Percentiles rank a stretch among this genome's conserved stretches.
Conservation (phyloP, 2,329 filamentous ascomycete species). For the Pseudogymnoascus sp. region DNA sequence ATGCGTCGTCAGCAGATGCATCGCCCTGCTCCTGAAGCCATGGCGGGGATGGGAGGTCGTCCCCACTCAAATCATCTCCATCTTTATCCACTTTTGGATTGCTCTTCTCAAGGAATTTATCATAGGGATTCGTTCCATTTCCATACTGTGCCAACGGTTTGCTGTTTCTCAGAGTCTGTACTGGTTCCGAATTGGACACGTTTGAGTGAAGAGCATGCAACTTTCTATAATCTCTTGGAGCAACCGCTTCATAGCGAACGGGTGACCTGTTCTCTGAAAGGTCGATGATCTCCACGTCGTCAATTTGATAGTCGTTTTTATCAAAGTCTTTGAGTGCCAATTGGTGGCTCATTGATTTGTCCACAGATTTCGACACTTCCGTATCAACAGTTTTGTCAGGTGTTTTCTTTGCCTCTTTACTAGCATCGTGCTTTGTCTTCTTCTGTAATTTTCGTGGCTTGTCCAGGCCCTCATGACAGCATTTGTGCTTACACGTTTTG, state of each 20-base stretch:
- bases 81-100: slow-evolving; percentile 7
- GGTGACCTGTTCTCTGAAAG: slow-evolving; percentile 19
- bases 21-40: slow-evolving; percentile 20
- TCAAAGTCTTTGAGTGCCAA: background rate
- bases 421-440: background rate
- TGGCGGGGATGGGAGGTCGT: slow-evolving; percentile 34
- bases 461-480: slow-evolving; percentile 64
- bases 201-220: slow-evolving; percentile 27
- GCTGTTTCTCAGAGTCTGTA: slow-evolving; percentile 21
- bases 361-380: background rate
- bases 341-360: background rate
- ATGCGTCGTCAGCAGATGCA: slow-evolving; percentile 8
- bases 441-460: slow-evolving; percentile 39
- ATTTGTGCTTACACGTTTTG: slow-evolving; percentile 59
- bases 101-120: slow-evolving; percentile 19
- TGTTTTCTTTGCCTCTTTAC: background rate
- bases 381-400: background rate
- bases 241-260: slow-evolving; percentile 17
- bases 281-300: slow-evolving; percentile 25
- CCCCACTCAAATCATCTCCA: slow-evolving; percentile 26
- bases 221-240: slow-evolving; percentile 24
- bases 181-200: slow-evolving; percentile 20
- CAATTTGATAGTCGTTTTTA: background rate
- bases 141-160: slow-evolving; percentile 24
- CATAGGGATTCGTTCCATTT: slow-evolving; percentile 18